Evolutionary conservation across 306 rosid species (phyloP), one percentile per base, ranked within the genome.

Genomic region (Cyamopsis tetragonoloba): DNA sequence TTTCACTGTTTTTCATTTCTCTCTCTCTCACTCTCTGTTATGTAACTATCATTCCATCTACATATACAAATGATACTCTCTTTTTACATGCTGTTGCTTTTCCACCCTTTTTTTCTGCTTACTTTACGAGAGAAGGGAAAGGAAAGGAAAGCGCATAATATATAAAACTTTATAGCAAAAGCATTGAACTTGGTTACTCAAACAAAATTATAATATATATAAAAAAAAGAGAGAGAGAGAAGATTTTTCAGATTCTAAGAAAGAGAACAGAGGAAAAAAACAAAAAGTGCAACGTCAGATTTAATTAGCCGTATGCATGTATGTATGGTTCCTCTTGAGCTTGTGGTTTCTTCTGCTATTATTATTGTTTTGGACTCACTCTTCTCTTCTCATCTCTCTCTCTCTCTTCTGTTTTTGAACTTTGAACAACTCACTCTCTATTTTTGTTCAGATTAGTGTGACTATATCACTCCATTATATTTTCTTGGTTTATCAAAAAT

Each of bases 231-330:
- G 59, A 48, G 54, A 41, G 53, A 24, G 59, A 48, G 34, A 20
- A 1, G 6, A 38, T 39, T 70, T 57, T 68, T 41, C 4, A 32
- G 26, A 81, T 63, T 65, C 39, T 77, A 76, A 44, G 76, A 87
- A 76, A 69, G 83, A 79, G 62, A 79, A 80, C 84, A 81, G 78
- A 87, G 83, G 88, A 89, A 87, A 89, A n/a, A 87, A 92, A 92
- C 95, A 89, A 92, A 87, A 89, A 92, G 96, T 31, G 81, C 78
- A 65, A 85, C 98, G 84, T 92, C 95, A 85, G 92, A 79, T n/a
- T n/a, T n/a, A n/a, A 85, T 71, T 87, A 76, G 88, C 95, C 83
- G 83, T 77, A 92, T n/a, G n/a, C n/a, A n/a, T n/a, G n/a, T n/a
- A n/a, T n/a, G n/a, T n/a, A n/a, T n/a, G 91, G 89, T 95, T 80